Base-by-base conservation (phyloP, 176 grass and related monocot genomes). In the Cenchrus purpureus region DNA sequence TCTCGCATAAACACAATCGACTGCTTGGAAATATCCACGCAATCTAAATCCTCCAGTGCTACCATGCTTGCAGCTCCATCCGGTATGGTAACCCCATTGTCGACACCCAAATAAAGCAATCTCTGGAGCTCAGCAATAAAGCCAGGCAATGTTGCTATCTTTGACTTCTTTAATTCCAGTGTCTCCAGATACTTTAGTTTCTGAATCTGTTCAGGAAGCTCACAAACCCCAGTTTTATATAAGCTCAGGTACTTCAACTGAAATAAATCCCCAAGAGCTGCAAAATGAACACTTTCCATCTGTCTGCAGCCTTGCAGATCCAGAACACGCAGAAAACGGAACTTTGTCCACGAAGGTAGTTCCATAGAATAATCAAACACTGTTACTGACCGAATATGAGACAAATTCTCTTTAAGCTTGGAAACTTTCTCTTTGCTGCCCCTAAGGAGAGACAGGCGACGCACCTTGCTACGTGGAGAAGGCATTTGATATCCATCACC, bases 161-260 rank as follows among this genome's bases (percentile, higher is more conserved):
- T 54, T 15, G 2, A 4, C 52, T 16, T 3, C 14, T 15, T 14
- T 48, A 78, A 0, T 11, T 78, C 55, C 0, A 78, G 58, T 0
- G 43, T 28, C 42, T 78, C 76, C 2, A 78, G 44, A 28, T 4
- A 14, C 4, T 16, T 12, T 1, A 79, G n/a, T 17, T 62, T 8
- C 6, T 40, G 11, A 22, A 48, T 45, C 12, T 16, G 12, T 16
- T 45, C 10, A 0, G 76, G 57, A 0, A 78, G 57, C 10, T 16
- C 2, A 14, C 1, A 8, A 15, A 78, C 1, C 0, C 0, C 0
- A 16, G 15, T 78, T 0, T 16, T 0, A 7, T 20, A 2, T 0
- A 78, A 4, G 16, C 19, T 62, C 4, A 78, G 17, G 12, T 78
- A 78, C 56, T n/a, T 78, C 40, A 78, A 14, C 4, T 43, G 56